Base-by-base conservation (phyloP, 495 filamentous ascomycete genomes). In the Penicillium subrubescens region DNA sequence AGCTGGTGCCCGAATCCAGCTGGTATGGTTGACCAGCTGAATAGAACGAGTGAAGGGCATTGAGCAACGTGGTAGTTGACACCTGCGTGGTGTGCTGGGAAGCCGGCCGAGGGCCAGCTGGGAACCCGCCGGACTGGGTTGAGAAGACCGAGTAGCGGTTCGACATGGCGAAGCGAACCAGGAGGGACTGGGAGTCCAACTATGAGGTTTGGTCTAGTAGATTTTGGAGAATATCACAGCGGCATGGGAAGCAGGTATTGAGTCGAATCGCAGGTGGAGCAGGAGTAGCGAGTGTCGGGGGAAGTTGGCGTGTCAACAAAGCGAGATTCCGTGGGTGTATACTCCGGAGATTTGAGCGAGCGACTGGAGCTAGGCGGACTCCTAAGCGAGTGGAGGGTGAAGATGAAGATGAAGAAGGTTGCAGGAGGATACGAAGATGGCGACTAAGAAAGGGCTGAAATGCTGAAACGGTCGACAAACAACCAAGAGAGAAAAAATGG, bases 111-210 rank as follows among this genome's bases (percentile, higher is more conserved):
- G 81, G 83, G 34, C 82, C 81, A 59, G 75, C 75, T n/a, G 71
- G 52, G 58, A 85, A 69, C 8, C 83, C 81, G 27, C 87, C 85
- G 53, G 92, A 93, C 67, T 86, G 82, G 71, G 84, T 89, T 57
- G 94, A 97, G 75, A 91, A 96, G 76, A 91, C 87, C 33, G 94
- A 97, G 81, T 91, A 90, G 67, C 94, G 91, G 76, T 89, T 86
- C 81, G 92, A 90, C 84, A 89, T 95, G 76, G 68, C 61, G 69
- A 63, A 59, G 68, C 61, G 69, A 63, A 59, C 27, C 43, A 44
- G 34, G 65, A 34, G 29, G 31, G 57, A 14, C 23, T 17, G 39
- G 29, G 10, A 54, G 51, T 56, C 34, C 53, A 15, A 56, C 17
- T 25, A 12, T 56, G 5, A 39, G 21, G 29, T 19, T 23, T 21